Percentiles rank a stretch among this genome's conserved stretches.
phyloP scores from a whole-genome alignment of 495 filamentous ascomycete species.

The Alectoria sarmentosa region DNA sequence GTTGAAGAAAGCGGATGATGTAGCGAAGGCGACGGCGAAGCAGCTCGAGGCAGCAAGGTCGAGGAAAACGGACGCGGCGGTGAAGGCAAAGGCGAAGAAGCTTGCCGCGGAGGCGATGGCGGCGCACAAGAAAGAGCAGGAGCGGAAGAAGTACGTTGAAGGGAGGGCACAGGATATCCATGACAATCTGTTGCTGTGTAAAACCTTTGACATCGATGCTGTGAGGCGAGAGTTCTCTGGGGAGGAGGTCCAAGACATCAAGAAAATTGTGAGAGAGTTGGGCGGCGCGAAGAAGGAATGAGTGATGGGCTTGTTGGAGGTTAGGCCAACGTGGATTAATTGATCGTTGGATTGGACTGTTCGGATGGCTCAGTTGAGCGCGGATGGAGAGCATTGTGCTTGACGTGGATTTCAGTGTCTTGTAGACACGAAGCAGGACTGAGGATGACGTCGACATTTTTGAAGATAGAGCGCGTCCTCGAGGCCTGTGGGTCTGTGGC shows the following conservation, averaged over 20 bases:
- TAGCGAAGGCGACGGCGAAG: neutral
- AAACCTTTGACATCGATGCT: neutral
- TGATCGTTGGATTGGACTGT: neutral
- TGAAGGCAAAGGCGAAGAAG: neutral
- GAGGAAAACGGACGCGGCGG: neutral
- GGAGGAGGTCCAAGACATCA: neutral
- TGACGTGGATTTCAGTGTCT: no score
- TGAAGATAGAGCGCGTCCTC: no score
- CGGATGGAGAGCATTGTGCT: no score
- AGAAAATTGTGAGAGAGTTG: neutral
- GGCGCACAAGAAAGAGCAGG: neutral
- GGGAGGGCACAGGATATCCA: neutral
- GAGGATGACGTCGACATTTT: no score
- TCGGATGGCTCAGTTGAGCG: no score
- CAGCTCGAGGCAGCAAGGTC: neutral
- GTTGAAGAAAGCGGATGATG: neutral
- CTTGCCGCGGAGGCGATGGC: neutral
- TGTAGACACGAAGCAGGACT: no score
- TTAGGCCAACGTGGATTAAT: neutral
- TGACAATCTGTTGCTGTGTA: neutral
- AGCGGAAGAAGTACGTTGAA: neutral
- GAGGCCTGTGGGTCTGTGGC: no score
- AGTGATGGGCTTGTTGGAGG: neutral
- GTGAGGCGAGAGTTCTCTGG: neutral
- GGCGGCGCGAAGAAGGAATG: neutral